phyloP scores from a whole-genome alignment of 176 grass and related monocot species.

The Cocos nucifera region DNA sequence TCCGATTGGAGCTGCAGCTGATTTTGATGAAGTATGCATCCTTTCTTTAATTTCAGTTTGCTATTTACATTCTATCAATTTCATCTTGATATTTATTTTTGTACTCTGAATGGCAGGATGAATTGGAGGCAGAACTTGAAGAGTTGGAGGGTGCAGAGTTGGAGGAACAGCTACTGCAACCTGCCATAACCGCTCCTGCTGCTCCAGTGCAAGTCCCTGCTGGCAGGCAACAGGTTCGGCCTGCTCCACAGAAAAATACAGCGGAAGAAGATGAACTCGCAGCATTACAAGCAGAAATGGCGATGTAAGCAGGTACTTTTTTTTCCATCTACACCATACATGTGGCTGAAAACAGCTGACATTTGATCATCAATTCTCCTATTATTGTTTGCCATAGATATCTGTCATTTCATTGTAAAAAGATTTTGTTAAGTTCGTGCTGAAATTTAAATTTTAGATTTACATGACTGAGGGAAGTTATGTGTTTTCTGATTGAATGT shows the following conservation, averaged over 20 bases:
- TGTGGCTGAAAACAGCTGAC: too few relatives aligned
- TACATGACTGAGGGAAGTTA: too few relatives aligned
- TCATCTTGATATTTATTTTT: too few relatives aligned
- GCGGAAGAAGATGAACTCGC: constrained; percentile 79
- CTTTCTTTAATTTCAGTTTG: background rate
- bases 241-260: constrained; percentile 45
- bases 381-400: too few relatives aligned
- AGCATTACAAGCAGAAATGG: constrained; percentile 91
- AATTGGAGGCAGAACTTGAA: constrained; percentile 87
- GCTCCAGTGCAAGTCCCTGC: constrained; percentile 35
- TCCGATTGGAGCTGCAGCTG: constrained; percentile 68
- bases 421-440: too few relatives aligned
- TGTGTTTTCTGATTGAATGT: too few relatives aligned
- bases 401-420: too few relatives aligned
- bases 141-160: constrained; percentile 75
- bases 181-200: constrained; percentile 44
- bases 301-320: constrained; percentile 60
- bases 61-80: too few relatives aligned
- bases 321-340: too few relatives aligned
- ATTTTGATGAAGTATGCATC: constrained; percentile 82
- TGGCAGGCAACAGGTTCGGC: constrained; percentile 16
- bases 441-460: too few relatives aligned
- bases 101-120: constrained; percentile 41
- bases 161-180: constrained; percentile 66
- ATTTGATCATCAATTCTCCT: too few relatives aligned